These are phyloP conservation scores for Coleophoma crateriformis DNA, from an alignment of 2,329 filamentous ascomycete species.

Conservation along the genomic window DNA sequence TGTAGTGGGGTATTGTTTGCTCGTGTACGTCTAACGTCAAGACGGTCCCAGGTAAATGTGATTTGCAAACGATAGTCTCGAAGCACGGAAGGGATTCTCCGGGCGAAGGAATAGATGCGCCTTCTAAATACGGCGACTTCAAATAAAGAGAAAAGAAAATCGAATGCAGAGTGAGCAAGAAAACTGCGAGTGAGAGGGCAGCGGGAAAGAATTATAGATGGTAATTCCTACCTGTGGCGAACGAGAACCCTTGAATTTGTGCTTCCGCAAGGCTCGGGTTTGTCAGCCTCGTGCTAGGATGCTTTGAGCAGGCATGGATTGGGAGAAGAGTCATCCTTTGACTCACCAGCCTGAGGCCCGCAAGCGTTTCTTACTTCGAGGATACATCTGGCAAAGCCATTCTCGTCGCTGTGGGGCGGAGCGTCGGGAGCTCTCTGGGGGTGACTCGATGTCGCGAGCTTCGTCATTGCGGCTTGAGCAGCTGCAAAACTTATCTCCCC, in stretches of 20 bases:
- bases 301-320: background rate
- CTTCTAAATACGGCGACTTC: conserved; percentile 26
- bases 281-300: background rate
- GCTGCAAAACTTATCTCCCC: no score
- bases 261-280: background rate
- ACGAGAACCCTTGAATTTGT: background rate
- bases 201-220: background rate
- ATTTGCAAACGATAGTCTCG: background rate
- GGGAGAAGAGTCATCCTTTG: background rate
- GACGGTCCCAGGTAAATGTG: background rate
- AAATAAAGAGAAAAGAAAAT: conserved; percentile 11
- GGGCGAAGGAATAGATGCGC: conserved; percentile 10
- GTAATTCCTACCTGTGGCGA: background rate
- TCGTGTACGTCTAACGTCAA: background rate
- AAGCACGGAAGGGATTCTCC: no score
- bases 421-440: background rate
- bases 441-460: no score
- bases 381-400: no score
- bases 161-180: conserved; percentile 1
- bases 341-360: background rate
- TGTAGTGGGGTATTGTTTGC: background rate
- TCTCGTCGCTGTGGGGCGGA: background rate
- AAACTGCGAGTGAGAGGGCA: background rate
- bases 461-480: no score
- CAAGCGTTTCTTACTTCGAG: background rate